Percentiles rank a stretch among this genome's conserved stretches.
phyloP scores from a whole-genome alignment of 768 basidiomycete genomes.

The Cystofilobasidium capitatum region DNA sequence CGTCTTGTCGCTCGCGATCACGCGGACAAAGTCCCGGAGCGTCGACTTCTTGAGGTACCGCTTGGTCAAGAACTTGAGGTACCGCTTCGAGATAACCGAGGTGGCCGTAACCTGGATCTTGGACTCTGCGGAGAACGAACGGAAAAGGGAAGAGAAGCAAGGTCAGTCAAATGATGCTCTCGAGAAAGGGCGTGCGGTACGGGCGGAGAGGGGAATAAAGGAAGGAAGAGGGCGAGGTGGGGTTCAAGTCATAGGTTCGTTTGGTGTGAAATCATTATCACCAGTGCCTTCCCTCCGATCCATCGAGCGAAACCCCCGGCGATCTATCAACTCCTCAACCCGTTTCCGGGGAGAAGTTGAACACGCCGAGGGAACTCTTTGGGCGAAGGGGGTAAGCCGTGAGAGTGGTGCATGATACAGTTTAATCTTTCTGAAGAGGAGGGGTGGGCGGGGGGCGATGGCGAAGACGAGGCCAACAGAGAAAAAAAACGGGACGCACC shows the following conservation, averaged over 20 bases:
- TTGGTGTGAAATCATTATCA: slow-evolving; percentile 9
- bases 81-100: slow-evolving; percentile 68
- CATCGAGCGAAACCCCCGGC: not conserved
- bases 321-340: not conserved
- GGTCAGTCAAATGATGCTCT: not conserved
- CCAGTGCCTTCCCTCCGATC: slow-evolving; percentile 4
- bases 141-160: not conserved
- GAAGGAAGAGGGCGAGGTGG: not conserved
- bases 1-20: slow-evolving; percentile 87
- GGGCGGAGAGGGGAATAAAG: not conserved
- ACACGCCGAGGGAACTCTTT: not conserved
- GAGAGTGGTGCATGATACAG: slow-evolving; percentile 11
- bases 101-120: slow-evolving; percentile 76
- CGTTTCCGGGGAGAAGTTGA: not conserved
- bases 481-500: slow-evolving; percentile 46
- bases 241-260: slow-evolving; percentile 9
- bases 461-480: not conserved
- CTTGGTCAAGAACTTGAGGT: slow-evolving; percentile 29
- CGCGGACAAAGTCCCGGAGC: slow-evolving; percentile 41
- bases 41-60: slow-evolving; percentile 27
- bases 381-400: not conserved
- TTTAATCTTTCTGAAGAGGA: not conserved
- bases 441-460: not conserved
- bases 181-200: not conserved
- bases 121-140: slow-evolving; percentile 43